Base-by-base conservation (phyloP, 202 grass and related monocot species). In the Dendrocalamus latiflorus region DNA sequence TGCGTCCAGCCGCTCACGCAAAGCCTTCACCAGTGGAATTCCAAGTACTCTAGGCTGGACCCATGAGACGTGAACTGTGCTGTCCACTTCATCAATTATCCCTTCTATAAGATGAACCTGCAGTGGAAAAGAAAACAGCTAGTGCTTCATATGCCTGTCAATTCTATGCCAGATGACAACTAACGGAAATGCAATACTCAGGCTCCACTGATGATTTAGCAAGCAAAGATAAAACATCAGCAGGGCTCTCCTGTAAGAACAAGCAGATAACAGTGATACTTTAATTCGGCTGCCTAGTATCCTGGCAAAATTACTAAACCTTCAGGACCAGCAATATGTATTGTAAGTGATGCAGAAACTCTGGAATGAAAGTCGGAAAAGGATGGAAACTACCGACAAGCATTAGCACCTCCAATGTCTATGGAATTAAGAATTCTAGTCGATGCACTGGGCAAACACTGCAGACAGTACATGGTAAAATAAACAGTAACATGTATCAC, bases 51-150 rank as follows among this genome's bases (percentile, higher is more conserved):
- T 92, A 25, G 93, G 93, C 74, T 99, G 93, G 58, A 96, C 93
- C 96, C 93, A 99, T 3, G 96, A 99, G n/a, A 96, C 85, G 6
- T 92, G 67, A 65, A 96, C 91, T 22, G 91, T 99, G 50, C 91
- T 90, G 41, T 92, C 91, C 42, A 99, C 93, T 86, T 96, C 91
- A 88, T 99, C 93, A 58, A 99, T 99, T 86, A 92, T 96, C 41
- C 96, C 96, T 88, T 96, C 96, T 55, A 99, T 96, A 61, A 99
- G 89, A 96, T 96, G 96, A 86, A 99, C 96, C 96, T 99, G 78
- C 57, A 66, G 50, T 42, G 4, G 42, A 59, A 67, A 71, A 78
- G 2, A 70, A 67, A 55, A 53, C 28, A n/a, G n/a, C 28, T 21
- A 78, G 49, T 56, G 12, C 44, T 61, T 41, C 50, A 63, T 67